These are phyloP conservation scores for Oryza glumipatula DNA, from an alignment of 176 grass and related monocot genomes.

Conservation along the genomic window DNA sequence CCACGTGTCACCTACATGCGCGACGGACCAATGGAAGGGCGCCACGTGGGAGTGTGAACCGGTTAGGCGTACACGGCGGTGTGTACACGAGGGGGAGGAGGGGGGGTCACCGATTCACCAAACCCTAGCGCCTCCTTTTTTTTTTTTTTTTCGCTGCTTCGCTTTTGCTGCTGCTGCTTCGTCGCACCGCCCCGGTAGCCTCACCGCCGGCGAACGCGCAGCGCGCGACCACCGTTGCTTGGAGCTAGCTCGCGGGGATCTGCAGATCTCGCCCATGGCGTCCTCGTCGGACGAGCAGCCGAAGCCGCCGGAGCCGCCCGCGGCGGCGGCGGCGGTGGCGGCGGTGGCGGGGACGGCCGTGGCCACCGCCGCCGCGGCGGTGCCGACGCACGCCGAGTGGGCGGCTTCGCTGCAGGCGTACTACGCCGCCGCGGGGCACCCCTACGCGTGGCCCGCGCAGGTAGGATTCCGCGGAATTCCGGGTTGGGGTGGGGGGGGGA, in stretches of 20 bases:
- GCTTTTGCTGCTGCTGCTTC: slow-evolving; percentile 19
- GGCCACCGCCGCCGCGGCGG: not conserved
- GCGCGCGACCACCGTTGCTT: too few species aligned
- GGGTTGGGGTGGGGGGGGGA: too few species aligned
- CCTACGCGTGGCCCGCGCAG: slow-evolving; percentile 80
- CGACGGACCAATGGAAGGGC: not conserved
- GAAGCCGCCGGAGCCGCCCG: slow-evolving; percentile 63
- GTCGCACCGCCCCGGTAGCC: slow-evolving; percentile 45
- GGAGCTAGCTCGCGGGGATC: not conserved
- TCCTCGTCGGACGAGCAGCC: slow-evolving; percentile 80
- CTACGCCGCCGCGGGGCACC: slow-evolving; percentile 57
- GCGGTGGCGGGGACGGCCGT: not conserved
- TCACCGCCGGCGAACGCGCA: slow-evolving; percentile 56
- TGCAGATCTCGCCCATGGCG: slow-evolving; percentile 38
- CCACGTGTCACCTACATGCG: not conserved
- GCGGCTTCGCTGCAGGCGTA: slow-evolving; percentile 63
- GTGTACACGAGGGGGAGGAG: not conserved
- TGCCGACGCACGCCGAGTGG: slow-evolving; percentile 55
- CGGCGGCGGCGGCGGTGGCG: not conserved
- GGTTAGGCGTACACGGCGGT: slow-evolving; percentile 13
- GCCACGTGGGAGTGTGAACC: slow-evolving; percentile 29
- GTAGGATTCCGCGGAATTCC: slow-evolving; percentile 26
- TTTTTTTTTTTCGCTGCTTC: not conserved
- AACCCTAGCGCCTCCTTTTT: slow-evolving; percentile 58
- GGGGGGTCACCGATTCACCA: not conserved